A percentile compares a stretch with the other conserved stretches of the same genome.
Conservation (phyloP, 345 rosid species). For the Gossypium turneri region DNA sequence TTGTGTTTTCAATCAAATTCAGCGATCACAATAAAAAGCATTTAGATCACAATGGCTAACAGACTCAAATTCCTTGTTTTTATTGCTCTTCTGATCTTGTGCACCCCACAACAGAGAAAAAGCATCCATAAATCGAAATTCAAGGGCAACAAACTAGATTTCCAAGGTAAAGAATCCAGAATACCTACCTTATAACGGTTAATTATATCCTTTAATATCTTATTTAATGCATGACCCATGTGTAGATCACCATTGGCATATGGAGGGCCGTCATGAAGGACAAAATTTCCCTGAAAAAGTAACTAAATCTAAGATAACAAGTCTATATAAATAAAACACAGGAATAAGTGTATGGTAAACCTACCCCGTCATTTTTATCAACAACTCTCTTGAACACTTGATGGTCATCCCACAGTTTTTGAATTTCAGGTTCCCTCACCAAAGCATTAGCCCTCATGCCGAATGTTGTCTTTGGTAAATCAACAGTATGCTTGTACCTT, state of each 20-base stretch:
- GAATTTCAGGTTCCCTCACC: conserved; percentile 89
- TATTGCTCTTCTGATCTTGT: background rate
- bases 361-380: conserved; percentile 71
- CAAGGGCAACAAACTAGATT: conserved; percentile 8
- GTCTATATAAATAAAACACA: conserved; percentile 19
- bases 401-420: conserved; percentile 80
- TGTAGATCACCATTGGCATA: conserved; percentile 94
- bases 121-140: background rate
- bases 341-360: conserved; percentile 23
- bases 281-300: conserved; percentile 62
- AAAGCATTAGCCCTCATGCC: conserved; percentile 88
- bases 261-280: conserved; percentile 97
- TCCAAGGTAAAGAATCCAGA: conserved; percentile 14
- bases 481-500: conserved; percentile 81
- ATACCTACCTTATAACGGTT: conserved; percentile 87
- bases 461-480: conserved; percentile 83
- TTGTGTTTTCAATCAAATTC: background rate
- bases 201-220: conserved; percentile 91
- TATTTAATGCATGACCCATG: conserved; percentile 95
- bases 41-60: background rate
- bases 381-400: conserved; percentile 76
- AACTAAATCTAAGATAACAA: conserved; percentile 32
- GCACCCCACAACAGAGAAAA: background rate
- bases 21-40: background rate
- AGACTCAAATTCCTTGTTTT: conserved; percentile 1